A percentile compares a stretch with the other conserved stretches of the same genome.
These are phyloP conservation scores for Sergeia podlipaevii DNA, from an alignment of 208 protist genomes.

Conservation along the genomic window DNA sequence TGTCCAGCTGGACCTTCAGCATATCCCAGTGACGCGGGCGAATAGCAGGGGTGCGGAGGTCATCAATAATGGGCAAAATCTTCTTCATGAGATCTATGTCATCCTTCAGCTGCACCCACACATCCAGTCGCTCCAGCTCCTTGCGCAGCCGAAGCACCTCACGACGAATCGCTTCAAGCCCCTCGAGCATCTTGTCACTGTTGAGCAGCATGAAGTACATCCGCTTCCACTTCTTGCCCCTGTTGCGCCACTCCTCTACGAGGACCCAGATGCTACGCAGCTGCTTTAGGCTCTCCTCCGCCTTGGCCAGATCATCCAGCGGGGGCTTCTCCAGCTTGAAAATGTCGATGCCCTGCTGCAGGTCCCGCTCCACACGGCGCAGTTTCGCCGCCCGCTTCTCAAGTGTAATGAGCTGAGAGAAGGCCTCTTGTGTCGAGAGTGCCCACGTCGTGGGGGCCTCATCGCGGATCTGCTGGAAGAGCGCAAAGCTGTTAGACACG, in stretches of 20 bases:
- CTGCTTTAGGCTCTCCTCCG: slow-evolving; percentile 76
- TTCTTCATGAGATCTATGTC: slow-evolving; percentile 95
- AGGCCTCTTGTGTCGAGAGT: slow-evolving; percentile 74
- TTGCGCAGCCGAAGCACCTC: slow-evolving; percentile 82
- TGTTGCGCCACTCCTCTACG: slow-evolving; percentile 88
- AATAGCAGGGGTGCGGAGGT: slow-evolving; percentile 94
- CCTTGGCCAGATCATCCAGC: slow-evolving; percentile 90
- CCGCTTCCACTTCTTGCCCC: slow-evolving; percentile 85
- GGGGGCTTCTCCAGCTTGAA: slow-evolving; percentile 92
- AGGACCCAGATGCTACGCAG: slow-evolving; percentile 93
- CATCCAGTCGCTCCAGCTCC: slow-evolving; percentile 91
- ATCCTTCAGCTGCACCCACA: slow-evolving; percentile 92
- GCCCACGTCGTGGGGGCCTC: slow-evolving; percentile 76
- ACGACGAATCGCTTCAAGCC: slow-evolving; percentile 76
- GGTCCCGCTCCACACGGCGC: slow-evolving; percentile 57
- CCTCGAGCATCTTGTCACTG: slow-evolving; percentile 91
- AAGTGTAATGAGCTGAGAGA: slow-evolving; percentile 75
- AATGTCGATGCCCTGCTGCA: slow-evolving; percentile 94
- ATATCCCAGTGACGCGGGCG: slow-evolving; percentile 92
- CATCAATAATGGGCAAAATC: slow-evolving; percentile 94
- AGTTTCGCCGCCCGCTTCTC: slow-evolving; percentile 62
- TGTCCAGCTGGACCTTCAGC: slow-evolving; percentile 91
- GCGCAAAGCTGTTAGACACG: slow-evolving; percentile 66
- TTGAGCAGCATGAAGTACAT: slow-evolving; percentile 91
- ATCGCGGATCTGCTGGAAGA: slow-evolving; percentile 82